Base-by-base conservation (phyloP, 164 flowering plant genomes). In the Cinnamomum micranthum region DNA sequence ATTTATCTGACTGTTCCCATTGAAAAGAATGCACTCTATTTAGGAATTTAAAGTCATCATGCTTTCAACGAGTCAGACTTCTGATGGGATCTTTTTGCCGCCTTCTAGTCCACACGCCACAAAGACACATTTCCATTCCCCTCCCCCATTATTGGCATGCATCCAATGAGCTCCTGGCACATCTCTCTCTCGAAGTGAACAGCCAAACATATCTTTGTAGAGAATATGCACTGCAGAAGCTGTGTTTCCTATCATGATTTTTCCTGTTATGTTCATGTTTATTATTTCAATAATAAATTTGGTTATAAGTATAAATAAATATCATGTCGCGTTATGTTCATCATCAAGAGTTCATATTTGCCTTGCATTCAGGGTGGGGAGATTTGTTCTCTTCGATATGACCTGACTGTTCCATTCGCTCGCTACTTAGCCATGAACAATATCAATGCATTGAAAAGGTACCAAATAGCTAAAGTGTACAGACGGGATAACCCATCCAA, bases 391-490 rank as follows among this genome's bases (percentile, higher is more conserved):
- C 79, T 95, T 79, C 88, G 99, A 6, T 95, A 95, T 86, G 99
- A 95, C 80, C 80, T 95, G 65, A 95, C 99, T 19, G 99, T 95
- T 65, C 99, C 99, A 78, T 93, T 95, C 86, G 97, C 99, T 55
- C 81, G 99, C 71, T 90, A 83, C 80, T 85, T 93, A 70, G 99
- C 99, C 76, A 91, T 92, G 96, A 90, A 95, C 85, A 93, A 94
- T 73, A 68, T 90, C 51, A 88, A 88, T 52, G 82, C 97, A 68
- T 83, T 92, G 23, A 95, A 90, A 84, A 88, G 98, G 76, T 91
- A 90, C 81, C 99, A 95, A 76, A 91, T 95, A 73, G 97, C 92
- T 70, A 95, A 95, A 80, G 99, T 95, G 0, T 90, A 92, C 80
- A 78, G 97, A 72, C 87, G 99, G 83, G 99, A 95, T 78, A 95